These are phyloP conservation scores for Rutidosis leptorrhynchoides DNA, from an alignment of 129 eudicot species.

Conservation along the genomic window DNA sequence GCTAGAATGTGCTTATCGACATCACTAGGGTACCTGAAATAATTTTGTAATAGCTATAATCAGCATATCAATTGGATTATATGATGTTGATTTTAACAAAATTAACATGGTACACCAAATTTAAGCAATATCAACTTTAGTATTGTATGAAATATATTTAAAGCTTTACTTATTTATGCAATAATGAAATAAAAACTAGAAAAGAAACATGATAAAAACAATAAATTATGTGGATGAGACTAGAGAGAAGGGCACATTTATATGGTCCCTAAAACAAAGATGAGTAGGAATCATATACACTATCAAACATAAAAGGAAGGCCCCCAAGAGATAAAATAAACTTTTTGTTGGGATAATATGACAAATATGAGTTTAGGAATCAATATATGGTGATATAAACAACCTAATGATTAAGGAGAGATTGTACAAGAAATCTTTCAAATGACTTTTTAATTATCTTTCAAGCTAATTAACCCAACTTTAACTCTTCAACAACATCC, in stretches of 20 bases:
- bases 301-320: slow-evolving; percentile 42
- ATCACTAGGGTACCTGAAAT: slow-evolving; percentile 89
- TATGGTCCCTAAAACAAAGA: slow-evolving; percentile 44
- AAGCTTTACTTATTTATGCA: background rate
- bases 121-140: background rate
- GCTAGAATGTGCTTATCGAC: slow-evolving; percentile 93
- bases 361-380: slow-evolving; percentile 44
- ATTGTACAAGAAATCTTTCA: slow-evolving; percentile 12
- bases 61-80: background rate
- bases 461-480: slow-evolving; percentile 1
- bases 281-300: slow-evolving; percentile 57
- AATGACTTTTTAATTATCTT: background rate
- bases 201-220: slow-evolving; percentile 10
- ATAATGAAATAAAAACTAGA: slow-evolving; percentile 15
- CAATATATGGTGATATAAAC: slow-evolving; percentile 36
- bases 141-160: background rate
- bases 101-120: background rate
- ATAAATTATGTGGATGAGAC: slow-evolving; percentile 30
- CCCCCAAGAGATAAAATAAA: slow-evolving; percentile 27
- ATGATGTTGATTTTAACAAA: background rate
- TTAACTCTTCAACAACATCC: slow-evolving; percentile 1
- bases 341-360: slow-evolving; percentile 25
- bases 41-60: background rate
- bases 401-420: slow-evolving; percentile 38
- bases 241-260: slow-evolving; percentile 33